Base-by-base conservation (phyloP, 441 rosid genomes). In the Eutrema salsugineum region DNA sequence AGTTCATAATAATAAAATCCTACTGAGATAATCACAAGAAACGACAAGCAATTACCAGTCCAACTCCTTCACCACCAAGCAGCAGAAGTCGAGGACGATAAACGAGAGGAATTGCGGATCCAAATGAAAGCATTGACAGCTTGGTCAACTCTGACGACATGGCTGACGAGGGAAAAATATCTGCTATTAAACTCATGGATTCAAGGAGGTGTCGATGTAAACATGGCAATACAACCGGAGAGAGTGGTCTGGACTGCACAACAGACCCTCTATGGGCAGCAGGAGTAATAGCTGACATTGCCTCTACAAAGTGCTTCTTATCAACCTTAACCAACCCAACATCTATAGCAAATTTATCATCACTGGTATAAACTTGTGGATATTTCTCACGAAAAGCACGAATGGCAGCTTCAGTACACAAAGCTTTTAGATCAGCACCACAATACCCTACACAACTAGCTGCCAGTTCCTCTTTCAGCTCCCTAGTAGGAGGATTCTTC, bases 391-490 rank as follows among this genome's bases (percentile, higher is more conserved):
- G 97, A 77, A 96, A 96, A 66, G 99, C 97, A 53, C 89, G 91
- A 78, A 96, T 96, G 73, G 99, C 99, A 79, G 99, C 97, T 86
- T 96, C 99, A 77, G 99, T 96, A 79, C 98, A 93, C 67, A 96
- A 66, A 39, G 99, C 98, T 77, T 93, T 96, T 56, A 96, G 82
- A 86, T 96, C 99, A 74, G 99, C 99, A 82, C 99, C 99, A 81
- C 99, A 96, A 77, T 93, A 96, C 72, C 98, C 99, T 22, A 96
- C 97, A 84, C 99, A 96, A 80, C 87, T 91, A 79, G 98, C 97
- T 32, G 99, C 99, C 44, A 96, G 93, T 78, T 93, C 99, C 66
- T 73, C 81, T 82, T 86, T 93, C 44, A 91, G 87, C 79, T 96
- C 99, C 68, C 59, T 80, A 55, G 91, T 81, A 70, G 98, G 99